Evolutionary conservation across 2,329 filamentous ascomycete genomes (phyloP), one percentile per base, ranked within the genome.

Genomic region (Mollisia scopiformis): DNA sequence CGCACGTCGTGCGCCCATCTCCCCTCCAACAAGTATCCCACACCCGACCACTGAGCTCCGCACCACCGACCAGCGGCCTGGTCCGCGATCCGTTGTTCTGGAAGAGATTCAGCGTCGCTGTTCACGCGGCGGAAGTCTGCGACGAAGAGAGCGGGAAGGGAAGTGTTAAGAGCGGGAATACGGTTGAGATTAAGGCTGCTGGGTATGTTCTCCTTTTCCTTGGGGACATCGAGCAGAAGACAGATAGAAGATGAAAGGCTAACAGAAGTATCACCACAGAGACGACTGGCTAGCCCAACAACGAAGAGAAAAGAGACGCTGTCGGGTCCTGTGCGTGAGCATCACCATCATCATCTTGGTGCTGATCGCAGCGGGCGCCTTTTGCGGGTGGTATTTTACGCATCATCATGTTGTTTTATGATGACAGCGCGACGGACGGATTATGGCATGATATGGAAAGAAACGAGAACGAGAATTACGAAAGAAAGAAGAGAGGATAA

Each of bases 201-300:
- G 41, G 41, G 52, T 61, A 68, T 46, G 61, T 60, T 53, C 57
- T 28, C 21, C 21, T 25, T 14, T 37, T 10, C 47, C 54, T 28
- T 50, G 41, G 2, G 23, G 6, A 37, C 6, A 33, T 6, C n/a
- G 28, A 37, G 25, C 19, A 21, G 41, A 16, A 21, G 21, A 16
- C 1, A 28, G 10, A 31, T 6, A 21, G 39, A 3, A 21, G 25
- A 37, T 8, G 8, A 10, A 30, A 7, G 13, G 10, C 3, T 8
- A 31, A 31, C 27, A 52, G 23, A 19, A 27, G 43, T 30, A 60
- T 43, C 58, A n/a, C n/a, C 11, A 35, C 16, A 73, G 69, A 10
- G 63, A 72, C 41, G 69, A 73, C 41, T 74, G 72, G 72, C 59
- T 74, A 28, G 57, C 56, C n/a, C 69, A 71, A 61, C 72, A 74